Evolutionary conservation across 75 land plant species (phyloP).

Genomic region (Picea sitchensis): DNA sequence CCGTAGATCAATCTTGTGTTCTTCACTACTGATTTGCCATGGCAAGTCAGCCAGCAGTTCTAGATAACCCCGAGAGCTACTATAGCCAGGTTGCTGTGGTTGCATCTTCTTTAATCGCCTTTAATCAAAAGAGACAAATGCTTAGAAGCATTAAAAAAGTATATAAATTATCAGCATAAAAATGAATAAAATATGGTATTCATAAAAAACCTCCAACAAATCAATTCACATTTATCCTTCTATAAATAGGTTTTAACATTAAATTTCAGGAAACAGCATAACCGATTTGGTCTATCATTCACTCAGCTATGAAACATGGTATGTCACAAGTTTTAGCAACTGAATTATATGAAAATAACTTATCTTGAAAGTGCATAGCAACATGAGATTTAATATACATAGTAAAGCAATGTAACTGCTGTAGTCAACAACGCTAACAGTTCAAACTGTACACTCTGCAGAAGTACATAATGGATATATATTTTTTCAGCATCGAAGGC

Average conservation of each 20-base stretch:
- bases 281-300: not conserved
- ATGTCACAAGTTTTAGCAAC: not conserved
- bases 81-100: conserved; percentile 99
- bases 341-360: not conserved
- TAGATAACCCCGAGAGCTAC: conserved; percentile 81
- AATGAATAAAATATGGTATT: not conserved
- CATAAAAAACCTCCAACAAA: not conserved
- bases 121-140: conserved; percentile 1
- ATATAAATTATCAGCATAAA: not conserved
- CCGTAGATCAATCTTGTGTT: conserved; percentile 71
- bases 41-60: conserved; percentile 96
- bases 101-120: conserved; percentile 98
- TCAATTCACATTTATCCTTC: not conserved
- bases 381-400: not conserved
- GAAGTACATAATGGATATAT: not conserved
- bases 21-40: conserved; percentile 91
- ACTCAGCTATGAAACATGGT: not conserved
- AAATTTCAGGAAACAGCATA: not conserved
- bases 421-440: not conserved
- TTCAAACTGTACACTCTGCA: not conserved
- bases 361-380: not conserved
- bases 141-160: not conserved
- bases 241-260: not conserved
- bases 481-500: not conserved
- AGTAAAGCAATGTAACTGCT: not conserved